phyloP scores from a whole-genome alignment of 2,329 filamentous ascomycete genomes.

The Trichophyton schoenleinii region DNA sequence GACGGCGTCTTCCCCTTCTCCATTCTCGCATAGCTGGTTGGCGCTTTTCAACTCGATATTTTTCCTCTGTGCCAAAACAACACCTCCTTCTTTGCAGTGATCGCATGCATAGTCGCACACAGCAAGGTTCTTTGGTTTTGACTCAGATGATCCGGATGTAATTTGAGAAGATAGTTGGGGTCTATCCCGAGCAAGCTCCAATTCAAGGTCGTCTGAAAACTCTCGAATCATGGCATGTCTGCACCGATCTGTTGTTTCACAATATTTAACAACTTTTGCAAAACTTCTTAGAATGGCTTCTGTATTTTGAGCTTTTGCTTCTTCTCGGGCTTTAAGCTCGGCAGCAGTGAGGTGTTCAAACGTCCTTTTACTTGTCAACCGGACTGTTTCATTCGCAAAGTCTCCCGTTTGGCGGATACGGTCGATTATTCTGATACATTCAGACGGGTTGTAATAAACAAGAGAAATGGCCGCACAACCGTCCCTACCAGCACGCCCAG shows the following conservation, averaged over 20 bases:
- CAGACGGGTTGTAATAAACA: slow-evolving; percentile 80
- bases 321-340: slow-evolving; percentile 19
- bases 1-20: not conserved
- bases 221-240: slow-evolving; percentile 61
- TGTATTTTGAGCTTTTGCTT: slow-evolving; percentile 25
- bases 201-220: slow-evolving; percentile 59
- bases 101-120: slow-evolving; percentile 65
- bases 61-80: not conserved
- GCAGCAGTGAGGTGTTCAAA: slow-evolving; percentile 36
- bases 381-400: slow-evolving; percentile 17
- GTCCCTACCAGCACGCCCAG: slow-evolving; percentile 78
- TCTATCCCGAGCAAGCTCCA: slow-evolving; percentile 22
- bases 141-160: not conserved
- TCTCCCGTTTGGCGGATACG: slow-evolving; percentile 37
- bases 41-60: not conserved
- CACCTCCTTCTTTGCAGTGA: slow-evolving; percentile 56
- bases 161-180: slow-evolving; percentile 13
- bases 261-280: slow-evolving; percentile 61
- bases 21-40: not conserved
- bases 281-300: slow-evolving; percentile 48
- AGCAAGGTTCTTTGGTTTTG: slow-evolving; percentile 21
- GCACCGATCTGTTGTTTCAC: slow-evolving; percentile 61
- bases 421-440: slow-evolving; percentile 58
- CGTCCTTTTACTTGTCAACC: slow-evolving; percentile 22
- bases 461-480: slow-evolving; percentile 73